phyloP scores from a whole-genome alignment of 1,284 basidiomycete species.

The Heterobasidion occidentale region DNA sequence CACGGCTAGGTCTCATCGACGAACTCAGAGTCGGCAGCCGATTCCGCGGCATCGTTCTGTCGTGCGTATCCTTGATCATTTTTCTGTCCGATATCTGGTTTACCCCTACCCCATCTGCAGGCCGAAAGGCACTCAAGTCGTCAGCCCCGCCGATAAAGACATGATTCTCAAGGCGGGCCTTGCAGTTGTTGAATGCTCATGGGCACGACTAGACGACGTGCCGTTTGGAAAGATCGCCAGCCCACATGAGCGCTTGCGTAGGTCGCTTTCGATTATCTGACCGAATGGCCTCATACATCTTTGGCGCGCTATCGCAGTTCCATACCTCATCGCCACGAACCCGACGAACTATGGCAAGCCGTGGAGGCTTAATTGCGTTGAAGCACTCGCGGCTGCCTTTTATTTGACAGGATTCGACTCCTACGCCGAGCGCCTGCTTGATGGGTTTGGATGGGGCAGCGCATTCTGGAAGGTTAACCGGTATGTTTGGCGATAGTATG shows the following conservation, averaged over 20 bases:
- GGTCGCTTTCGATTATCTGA: slow-evolving; percentile 23
- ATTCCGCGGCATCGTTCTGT: slow-evolving; percentile 89
- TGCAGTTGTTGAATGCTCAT: slow-evolving; percentile 96
- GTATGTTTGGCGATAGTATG: slow-evolving; percentile 28
- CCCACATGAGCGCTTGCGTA: slow-evolving; percentile 85
- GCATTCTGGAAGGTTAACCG: slow-evolving; percentile 82
- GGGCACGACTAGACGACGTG: slow-evolving; percentile 92
- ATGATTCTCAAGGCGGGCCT: slow-evolving; percentile 73
- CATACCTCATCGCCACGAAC: slow-evolving; percentile 88
- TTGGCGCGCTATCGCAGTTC: slow-evolving; percentile 45
- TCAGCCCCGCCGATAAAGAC: slow-evolving; percentile 83
- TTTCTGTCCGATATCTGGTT: not conserved
- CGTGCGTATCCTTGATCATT: slow-evolving; percentile 46
- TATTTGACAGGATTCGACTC: slow-evolving; percentile 82
- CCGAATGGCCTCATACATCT: not conserved
- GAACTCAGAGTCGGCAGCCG: slow-evolving; percentile 81
- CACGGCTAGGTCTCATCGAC: slow-evolving; percentile 79
- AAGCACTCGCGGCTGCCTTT: slow-evolving; percentile 89
- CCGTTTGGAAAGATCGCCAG: slow-evolving; percentile 92
- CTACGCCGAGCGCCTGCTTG: slow-evolving; percentile 72
- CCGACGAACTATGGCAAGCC: slow-evolving; percentile 95
- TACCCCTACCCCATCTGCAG: slow-evolving; percentile 31
- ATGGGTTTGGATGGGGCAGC: slow-evolving; percentile 82
- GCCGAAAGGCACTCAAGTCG: slow-evolving; percentile 77
- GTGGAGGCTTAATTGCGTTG: slow-evolving; percentile 86